phyloP scores from a whole-genome alignment of 1,284 basidiomycete genomes.

The Malassezia vespertilionis region DNA sequence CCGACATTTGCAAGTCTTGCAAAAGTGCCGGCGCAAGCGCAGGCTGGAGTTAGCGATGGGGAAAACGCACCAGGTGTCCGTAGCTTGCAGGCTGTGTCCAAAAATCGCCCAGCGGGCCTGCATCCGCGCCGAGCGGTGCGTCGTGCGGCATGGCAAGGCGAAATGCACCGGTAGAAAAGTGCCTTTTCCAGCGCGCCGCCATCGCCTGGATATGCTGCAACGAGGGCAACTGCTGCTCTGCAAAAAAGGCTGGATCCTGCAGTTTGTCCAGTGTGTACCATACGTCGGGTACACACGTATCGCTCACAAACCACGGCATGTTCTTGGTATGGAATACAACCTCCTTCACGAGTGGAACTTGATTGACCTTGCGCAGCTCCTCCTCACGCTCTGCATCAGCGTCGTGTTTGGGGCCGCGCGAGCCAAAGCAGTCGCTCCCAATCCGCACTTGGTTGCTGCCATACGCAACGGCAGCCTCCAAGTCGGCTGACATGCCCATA shows the following conservation, averaged over 20 bases:
- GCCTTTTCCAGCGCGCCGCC: constrained; percentile 62
- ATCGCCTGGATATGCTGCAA: constrained; percentile 53
- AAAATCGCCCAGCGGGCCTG: constrained; percentile 26
- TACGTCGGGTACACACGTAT: constrained; percentile 36
- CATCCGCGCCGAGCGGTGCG: constrained; percentile 55
- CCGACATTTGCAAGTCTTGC: constrained; percentile 53
- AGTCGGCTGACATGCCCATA: constrained; percentile 98
- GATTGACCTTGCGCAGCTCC: neutral
- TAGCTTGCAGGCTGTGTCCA: constrained; percentile 36
- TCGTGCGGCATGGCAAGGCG: constrained; percentile 60
- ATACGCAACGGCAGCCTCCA: constrained; percentile 69
- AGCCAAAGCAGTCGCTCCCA: constrained; percentile 81
- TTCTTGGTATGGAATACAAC: constrained; percentile 46
- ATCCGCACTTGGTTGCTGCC: constrained; percentile 83
- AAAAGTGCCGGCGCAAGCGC: constrained; percentile 55
- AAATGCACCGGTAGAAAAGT: constrained; percentile 64
- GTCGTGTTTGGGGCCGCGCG: constrained; percentile 18
- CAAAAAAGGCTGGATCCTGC: constrained; percentile 53
- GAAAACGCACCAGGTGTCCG: constrained; percentile 3
- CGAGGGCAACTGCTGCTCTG: constrained; percentile 27
- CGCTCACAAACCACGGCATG: constrained; percentile 45
- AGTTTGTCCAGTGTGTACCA: constrained; percentile 49
- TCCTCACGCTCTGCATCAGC: constrained; percentile 8
- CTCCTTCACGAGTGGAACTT: constrained; percentile 27
- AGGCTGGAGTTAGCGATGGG: constrained; percentile 23